Evolutionary conservation across 164 flowering plant genomes (phyloP), one percentile per base, ranked within the genome.

Genomic region (Amborella trichopoda): DNA sequence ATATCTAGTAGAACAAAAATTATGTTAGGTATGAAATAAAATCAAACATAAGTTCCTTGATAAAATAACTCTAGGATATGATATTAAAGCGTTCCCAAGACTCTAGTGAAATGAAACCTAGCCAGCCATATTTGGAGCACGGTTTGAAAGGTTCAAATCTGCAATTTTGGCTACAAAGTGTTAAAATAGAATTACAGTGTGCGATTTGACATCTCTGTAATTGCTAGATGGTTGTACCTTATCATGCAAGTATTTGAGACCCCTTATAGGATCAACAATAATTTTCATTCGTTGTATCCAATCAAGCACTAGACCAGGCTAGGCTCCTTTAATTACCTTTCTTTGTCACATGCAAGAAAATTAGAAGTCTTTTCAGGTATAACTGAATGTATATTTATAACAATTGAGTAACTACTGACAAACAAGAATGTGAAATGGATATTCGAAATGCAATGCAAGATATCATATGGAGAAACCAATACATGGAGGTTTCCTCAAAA

Each of bases 111-210:
- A 91, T 70, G 86, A 96, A 62, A 91, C 87, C 28, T 96, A 94
- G 59, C 96, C 98, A 64, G 98, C 98, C 98, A 91, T 91, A 59
- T 91, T 96, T 50, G 98, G 96, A 60, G 98, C 77, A 66, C 83
- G 98, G 60, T 91, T 91, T 13, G 88, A 87, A 38, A 91, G 86
- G 66, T 91, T 91, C 49, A 91, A 91, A 57, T 91, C 96, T 22
- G 98, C 96, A 62, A 87, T 70, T 72, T 91, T 91, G 56, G 98
- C 96, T 64, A 75, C 81, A 59, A 80, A 81, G 48, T 91, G 96
- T 59, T 86, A 94, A 68, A 90, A 90, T 3, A 90, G 70, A 19
- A 90, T 84, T 16, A 90, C 87, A 62, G 85, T 90, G 75, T 96
- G 86, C 23, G 98, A 91, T 63, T 96, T 73, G 67, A 91, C 71